These are phyloP conservation scores for Rubroshorea leprosula DNA, from an alignment of 345 rosid genomes.

Conservation along the genomic window DNA sequence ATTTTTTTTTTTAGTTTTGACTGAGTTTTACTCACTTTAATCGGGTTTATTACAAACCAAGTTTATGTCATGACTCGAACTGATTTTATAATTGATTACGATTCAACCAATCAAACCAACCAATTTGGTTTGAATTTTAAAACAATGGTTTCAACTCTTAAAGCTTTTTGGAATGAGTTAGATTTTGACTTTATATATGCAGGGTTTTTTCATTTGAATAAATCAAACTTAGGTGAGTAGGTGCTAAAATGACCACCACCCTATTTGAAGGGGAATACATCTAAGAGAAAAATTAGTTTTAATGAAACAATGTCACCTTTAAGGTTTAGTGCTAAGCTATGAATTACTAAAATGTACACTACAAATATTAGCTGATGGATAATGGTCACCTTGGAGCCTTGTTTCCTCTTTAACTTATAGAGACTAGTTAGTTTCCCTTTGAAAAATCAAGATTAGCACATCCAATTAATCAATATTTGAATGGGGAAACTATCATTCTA, in stretches of 20 bases:
- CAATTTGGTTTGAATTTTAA: no score
- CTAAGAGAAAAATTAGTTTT: no score
- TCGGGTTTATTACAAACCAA: no score
- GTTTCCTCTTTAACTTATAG: conserved; percentile 65
- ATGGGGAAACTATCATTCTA: conserved; percentile 14
- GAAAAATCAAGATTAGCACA: conserved; percentile 27
- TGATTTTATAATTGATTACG: no score
- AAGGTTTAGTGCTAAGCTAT: neutral
- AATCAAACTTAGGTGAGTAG: neutral
- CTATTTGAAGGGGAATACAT: neutral
- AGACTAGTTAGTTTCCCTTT: conserved; percentile 57
- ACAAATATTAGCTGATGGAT: neutral
- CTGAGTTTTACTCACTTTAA: no score
- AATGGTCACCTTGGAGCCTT: conserved; percentile 60
- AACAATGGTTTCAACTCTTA: no score
- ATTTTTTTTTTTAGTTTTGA: no score
- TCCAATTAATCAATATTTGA: conserved; percentile 14
- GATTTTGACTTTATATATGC: no score
- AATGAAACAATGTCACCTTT: neutral
- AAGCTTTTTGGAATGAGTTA: no score
- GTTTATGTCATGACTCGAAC: no score
- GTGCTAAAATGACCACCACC: neutral
- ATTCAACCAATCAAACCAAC: no score
- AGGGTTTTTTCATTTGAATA: neutral
- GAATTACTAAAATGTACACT: no score